Base-by-base conservation (phyloP, 2,329 filamentous ascomycete species). In the Exophiala oligosperma region DNA sequence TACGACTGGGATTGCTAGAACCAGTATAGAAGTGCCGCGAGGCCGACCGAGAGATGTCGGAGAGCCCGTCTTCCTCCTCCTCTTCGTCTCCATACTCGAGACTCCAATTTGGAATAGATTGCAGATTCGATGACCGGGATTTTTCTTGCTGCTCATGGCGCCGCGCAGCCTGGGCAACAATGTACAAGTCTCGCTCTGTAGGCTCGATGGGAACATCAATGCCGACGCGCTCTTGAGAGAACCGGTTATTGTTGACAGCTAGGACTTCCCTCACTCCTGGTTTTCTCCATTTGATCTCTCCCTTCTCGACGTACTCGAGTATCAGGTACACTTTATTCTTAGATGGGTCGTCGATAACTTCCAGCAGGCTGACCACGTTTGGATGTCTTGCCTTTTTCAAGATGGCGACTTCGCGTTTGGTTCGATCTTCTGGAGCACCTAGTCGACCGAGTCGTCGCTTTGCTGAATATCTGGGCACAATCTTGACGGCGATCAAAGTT, bases 271-370 rank as follows among this genome's bases (percentile, higher is more conserved):
- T 89, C 5, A 92, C 80, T 4, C 91, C 93, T 75, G 92, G 91
- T 72, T 89, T 93, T 54, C 94, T 86, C 94, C 94, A 99, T 49
- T 91, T 84, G 57, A 99, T 91, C 75, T 99, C 94, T 52, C 94
- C 93, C 41, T 93, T 83, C 71, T 97, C 91, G 56, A 97, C 92
- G 73, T 93, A 93, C 73, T 99, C 94, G 44, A 99, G 82, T 21
- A 97, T 91, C 77, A 99, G 93, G 76, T 99, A 99, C 62, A 99
- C 96, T 77, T 99, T 99, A 77, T 95, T 94, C 58, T 92, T 85
- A 68, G 92, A 91, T 1, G 93, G 93, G 71, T 99, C 94, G 72
- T 99, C 94, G 68, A 99, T 97, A 69, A 99, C 92, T 76, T 99
- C 94, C 63, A 97, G 83, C 40, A 99, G 80, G 67, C 91, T 92